A percentile compares a stretch with the other conserved stretches of the same genome.
phyloP scores from a whole-genome alignment of 345 rosid genomes.

The Rhodomyrtus tomentosa region DNA sequence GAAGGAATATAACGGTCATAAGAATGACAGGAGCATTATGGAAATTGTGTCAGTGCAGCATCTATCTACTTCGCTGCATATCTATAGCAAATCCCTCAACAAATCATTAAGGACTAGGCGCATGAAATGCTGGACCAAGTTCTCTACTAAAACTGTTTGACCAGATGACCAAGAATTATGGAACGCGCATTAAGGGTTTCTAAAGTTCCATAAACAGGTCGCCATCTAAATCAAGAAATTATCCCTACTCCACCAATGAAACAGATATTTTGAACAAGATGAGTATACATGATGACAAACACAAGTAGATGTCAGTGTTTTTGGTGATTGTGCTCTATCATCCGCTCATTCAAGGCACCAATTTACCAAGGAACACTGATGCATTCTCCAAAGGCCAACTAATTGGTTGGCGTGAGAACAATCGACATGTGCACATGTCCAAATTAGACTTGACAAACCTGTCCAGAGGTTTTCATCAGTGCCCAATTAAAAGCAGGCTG shows the following conservation, averaged over 20 bases:
- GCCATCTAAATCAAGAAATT: not conserved
- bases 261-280: not conserved
- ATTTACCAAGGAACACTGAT: not conserved
- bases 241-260: not conserved
- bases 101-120: not conserved
- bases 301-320: not conserved
- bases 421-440: not conserved
- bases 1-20: not conserved
- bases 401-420: not conserved
- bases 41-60: not conserved
- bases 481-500: constrained; percentile 99
- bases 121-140: not conserved
- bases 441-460: constrained; percentile 27
- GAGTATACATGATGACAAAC: not conserved
- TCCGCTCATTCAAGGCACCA: not conserved
- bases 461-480: constrained; percentile 59
- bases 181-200: not conserved
- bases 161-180: not conserved
- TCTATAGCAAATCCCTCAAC: not conserved
- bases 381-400: not conserved
- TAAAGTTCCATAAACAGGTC: accelerated
- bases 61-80: not conserved
- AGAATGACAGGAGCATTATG: not conserved
- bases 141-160: not conserved
- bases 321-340: not conserved